phyloP scores from a whole-genome alignment of 75 land plant genomes.

The Picea glauca region DNA sequence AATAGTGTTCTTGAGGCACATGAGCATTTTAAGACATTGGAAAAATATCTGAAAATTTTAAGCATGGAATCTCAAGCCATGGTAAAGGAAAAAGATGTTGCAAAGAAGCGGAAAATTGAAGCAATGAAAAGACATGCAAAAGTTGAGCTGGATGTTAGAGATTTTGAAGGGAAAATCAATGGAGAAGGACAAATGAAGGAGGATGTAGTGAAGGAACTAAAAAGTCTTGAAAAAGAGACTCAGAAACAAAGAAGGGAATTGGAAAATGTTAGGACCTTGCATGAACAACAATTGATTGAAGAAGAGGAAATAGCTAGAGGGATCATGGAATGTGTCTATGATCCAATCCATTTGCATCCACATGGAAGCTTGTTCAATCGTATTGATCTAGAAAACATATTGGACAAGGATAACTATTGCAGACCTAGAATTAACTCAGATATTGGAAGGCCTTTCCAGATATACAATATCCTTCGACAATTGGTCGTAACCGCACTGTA shows the following conservation, averaged over 20 bases:
- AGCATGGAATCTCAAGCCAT: slow-evolving; percentile 63
- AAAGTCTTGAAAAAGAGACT: slow-evolving; percentile 64
- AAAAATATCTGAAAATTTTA: slow-evolving; percentile 61
- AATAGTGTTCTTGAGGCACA: slow-evolving; percentile 72
- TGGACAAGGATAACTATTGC: too few relatives aligned
- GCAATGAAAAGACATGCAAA: slow-evolving; percentile 65
- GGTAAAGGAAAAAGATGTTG: slow-evolving; percentile 77
- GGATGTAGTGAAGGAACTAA: slow-evolving; percentile 73
- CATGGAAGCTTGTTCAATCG: too few relatives aligned
- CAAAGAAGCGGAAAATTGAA: slow-evolving; percentile 70
- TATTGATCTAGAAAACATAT: too few relatives aligned
- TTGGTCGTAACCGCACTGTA: too few relatives aligned
- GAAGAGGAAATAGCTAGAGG: slow-evolving; percentile 73
- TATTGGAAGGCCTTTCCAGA: too few relatives aligned
- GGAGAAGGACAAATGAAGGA: slow-evolving; percentile 71
- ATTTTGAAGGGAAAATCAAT: slow-evolving; percentile 67
- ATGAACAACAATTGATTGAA: slow-evolving; percentile 53
- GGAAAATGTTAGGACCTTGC: slow-evolving; percentile 49
- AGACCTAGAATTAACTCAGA: too few relatives aligned
- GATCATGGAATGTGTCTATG: slow-evolving; percentile 7
- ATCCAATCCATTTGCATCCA: too few relatives aligned
- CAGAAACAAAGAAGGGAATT: slow-evolving; percentile 65
- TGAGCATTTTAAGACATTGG: slow-evolving; percentile 59
- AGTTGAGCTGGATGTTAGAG: slow-evolving; percentile 87
- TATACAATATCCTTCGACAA: too few relatives aligned